Conservation (phyloP, 768 basidiomycete genomes). For the Leccinum imitatum region DNA sequence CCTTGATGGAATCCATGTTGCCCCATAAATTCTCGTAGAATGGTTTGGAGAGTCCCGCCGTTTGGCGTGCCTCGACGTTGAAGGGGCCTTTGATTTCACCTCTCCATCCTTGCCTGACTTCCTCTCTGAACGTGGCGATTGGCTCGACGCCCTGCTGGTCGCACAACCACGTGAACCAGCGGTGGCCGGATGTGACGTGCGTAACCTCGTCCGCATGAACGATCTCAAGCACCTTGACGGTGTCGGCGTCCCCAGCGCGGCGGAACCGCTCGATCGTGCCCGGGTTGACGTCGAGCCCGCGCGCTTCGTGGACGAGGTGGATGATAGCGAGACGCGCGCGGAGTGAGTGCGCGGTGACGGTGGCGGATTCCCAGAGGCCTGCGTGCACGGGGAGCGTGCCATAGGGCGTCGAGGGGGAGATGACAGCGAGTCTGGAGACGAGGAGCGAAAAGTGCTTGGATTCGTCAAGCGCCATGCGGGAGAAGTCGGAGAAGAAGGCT, state of each 20-base stretch:
- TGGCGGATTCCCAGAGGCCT: neutral
- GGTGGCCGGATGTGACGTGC: slow-evolving; percentile 68
- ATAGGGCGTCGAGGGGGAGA: neutral
- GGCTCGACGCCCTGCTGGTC: neutral
- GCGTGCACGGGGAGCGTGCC: neutral
- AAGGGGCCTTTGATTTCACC: neutral
- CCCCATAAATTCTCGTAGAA: neutral
- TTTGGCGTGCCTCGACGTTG: neutral
- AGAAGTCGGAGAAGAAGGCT: neutral
- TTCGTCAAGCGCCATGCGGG: neutral
- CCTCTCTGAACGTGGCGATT: neutral
- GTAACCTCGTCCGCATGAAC: slow-evolving; percentile 81
- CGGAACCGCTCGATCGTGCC: neutral
- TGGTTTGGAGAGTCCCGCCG: neutral
- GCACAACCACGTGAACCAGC: neutral
- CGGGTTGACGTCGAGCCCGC: neutral
- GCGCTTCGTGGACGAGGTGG: slow-evolving; percentile 75
- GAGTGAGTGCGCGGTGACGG: neutral
- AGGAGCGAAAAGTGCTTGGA: neutral
- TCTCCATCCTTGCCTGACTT: neutral
- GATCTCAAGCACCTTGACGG: slow-evolving; percentile 65
- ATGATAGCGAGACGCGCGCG: slow-evolving; percentile 48
- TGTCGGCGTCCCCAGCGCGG: slow-evolving; percentile 37
- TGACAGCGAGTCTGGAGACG: neutral
- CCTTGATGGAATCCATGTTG: neutral